These are phyloP conservation scores for Pyrenochaeta sp. DNA, from an alignment of 2,329 filamentous ascomycete species.

Conservation along the genomic window DNA sequence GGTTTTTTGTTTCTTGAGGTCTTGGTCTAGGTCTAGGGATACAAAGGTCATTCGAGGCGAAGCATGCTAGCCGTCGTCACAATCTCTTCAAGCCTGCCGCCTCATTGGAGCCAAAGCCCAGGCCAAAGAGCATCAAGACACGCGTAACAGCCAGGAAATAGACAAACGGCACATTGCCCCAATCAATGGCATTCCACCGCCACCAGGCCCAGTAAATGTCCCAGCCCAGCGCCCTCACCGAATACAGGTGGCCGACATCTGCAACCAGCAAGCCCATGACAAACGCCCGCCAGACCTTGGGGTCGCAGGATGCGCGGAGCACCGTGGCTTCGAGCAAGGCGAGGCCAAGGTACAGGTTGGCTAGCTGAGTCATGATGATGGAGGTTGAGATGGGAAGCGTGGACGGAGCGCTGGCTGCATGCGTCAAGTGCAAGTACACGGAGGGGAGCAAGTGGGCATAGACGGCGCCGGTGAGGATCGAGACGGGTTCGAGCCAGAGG, in stretches of 20 bases:
- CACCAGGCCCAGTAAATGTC: slow-evolving; percentile 70
- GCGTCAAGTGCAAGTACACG: slow-evolving; percentile 71
- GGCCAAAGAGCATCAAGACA: slow-evolving; percentile 32
- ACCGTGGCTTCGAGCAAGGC: slow-evolving; percentile 80
- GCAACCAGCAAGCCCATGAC: slow-evolving; percentile 74
- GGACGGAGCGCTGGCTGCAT: slow-evolving; percentile 61
- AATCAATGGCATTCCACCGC: slow-evolving; percentile 73
- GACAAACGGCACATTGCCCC: slow-evolving; percentile 75
- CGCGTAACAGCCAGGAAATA: slow-evolving; percentile 66
- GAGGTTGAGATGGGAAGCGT: slow-evolving; percentile 67
- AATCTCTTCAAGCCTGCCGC: neutral
- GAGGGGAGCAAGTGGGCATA: slow-evolving; percentile 61
- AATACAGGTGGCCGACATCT: slow-evolving; percentile 79
- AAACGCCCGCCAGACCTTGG: slow-evolving; percentile 74
- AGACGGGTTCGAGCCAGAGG: slow-evolving; percentile 72
- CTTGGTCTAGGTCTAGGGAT: too few relatives aligned
- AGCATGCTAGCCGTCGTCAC: too few relatives aligned
- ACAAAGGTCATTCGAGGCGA: too few relatives aligned
- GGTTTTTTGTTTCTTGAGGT: too few relatives aligned
- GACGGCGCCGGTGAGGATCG: slow-evolving; percentile 62
- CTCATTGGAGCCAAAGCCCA: slow-evolving; percentile 29
- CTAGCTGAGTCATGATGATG: slow-evolving; percentile 76
- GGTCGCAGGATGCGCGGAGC: slow-evolving; percentile 72
- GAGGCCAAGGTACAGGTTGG: slow-evolving; percentile 80
- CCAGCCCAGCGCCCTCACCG: slow-evolving; percentile 66